These are phyloP conservation scores for Hymenoscyphus fraxineus DNA, from an alignment of 2,329 filamentous ascomycete species.

Conservation along the genomic window DNA sequence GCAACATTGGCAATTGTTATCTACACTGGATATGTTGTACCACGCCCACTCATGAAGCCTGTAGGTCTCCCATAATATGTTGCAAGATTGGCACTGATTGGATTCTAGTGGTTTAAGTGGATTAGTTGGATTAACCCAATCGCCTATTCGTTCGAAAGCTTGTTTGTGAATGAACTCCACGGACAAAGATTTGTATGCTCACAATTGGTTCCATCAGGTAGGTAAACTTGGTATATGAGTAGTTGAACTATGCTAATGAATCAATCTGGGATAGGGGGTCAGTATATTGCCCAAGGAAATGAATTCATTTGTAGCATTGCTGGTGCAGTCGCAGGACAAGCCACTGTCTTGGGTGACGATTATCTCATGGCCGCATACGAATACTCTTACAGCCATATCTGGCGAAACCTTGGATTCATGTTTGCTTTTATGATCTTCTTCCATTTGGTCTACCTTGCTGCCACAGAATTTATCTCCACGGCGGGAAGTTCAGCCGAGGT, in stretches of 20 bases:
- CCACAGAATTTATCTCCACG: conserved; percentile 60
- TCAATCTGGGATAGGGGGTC: neutral
- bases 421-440: conserved; percentile 63
- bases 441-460: conserved; percentile 56
- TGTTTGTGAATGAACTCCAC: conserved; percentile 77
- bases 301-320: conserved; percentile 52
- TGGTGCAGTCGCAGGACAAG: conserved; percentile 52
- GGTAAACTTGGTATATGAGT: conserved; percentile 38
- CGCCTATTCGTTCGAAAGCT: conserved; percentile 71
- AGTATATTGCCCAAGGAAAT: conserved; percentile 44
- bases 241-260: neutral
- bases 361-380: conserved; percentile 54
- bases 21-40: conserved; percentile 42
- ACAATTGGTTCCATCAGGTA: conserved; percentile 52
- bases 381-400: conserved; percentile 42
- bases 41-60: conserved; percentile 56
- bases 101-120: conserved; percentile 63
- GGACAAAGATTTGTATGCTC: conserved; percentile 54
- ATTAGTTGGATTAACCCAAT: conserved; percentile 62
- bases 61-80: conserved; percentile 41
- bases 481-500: conserved; percentile 74
- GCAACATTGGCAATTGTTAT: conserved; percentile 37
- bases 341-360: conserved; percentile 52
- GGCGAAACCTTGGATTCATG: conserved; percentile 63
- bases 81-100: conserved; percentile 64